These are phyloP conservation scores for Triticum urartu DNA, from an alignment of 176 grass and related monocot species.

Conservation along the genomic window DNA sequence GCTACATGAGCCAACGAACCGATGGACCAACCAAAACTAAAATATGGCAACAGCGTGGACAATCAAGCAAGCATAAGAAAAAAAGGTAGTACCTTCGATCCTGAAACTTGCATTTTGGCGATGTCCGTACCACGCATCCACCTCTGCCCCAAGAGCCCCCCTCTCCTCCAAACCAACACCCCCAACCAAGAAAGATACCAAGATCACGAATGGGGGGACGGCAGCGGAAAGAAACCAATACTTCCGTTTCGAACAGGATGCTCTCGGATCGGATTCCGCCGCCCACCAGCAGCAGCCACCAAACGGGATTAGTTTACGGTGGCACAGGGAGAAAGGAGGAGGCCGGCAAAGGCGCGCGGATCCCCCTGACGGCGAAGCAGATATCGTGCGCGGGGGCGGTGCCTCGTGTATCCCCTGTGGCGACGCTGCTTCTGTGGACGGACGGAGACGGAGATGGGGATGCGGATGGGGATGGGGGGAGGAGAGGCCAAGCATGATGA, in stretches of 20 bases:
- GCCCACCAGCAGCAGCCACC: not conserved
- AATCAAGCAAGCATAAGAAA: not conserved
- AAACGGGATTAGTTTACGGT: not conserved
- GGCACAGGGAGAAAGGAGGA: not conserved
- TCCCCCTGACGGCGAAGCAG: constrained; percentile 17
- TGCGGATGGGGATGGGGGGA: no score
- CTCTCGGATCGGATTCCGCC: not conserved
- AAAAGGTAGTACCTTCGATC: constrained; percentile 25
- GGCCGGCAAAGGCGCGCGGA: not conserved
- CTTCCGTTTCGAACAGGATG: not conserved
- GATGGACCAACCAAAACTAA: not conserved
- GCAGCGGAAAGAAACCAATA: not conserved
- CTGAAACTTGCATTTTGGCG: constrained; percentile 26
- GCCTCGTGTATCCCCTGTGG: not conserved
- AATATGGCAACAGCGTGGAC: not conserved
- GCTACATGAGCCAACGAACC: not conserved
- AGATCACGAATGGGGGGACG: not conserved
- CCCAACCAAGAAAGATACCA: not conserved
- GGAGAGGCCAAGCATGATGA: constrained; percentile 36
- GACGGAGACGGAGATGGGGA: not conserved
- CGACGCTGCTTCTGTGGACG: not conserved
- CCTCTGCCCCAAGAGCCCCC: not conserved
- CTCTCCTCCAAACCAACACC: not conserved
- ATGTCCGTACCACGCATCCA: not conserved
- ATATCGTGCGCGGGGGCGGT: not conserved